Evolutionary conservation across 2,329 filamentous ascomycete genomes (phyloP), one percentile per base, ranked within the genome.

Genomic region (Aspergillaceae sp.): DNA sequence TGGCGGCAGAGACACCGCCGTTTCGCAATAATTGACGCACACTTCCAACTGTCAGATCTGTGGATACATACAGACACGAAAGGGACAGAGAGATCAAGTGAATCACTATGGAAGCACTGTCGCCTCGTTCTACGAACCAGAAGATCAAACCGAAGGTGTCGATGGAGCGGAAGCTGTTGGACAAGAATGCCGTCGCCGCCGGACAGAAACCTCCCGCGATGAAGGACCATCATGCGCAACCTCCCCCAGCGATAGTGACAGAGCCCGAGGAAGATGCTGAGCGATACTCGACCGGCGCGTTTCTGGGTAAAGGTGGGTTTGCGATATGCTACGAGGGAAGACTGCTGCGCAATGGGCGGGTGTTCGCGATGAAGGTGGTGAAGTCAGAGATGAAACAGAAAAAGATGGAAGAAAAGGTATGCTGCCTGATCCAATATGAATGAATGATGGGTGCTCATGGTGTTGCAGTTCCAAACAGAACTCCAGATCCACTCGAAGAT

Each of bases 401-500:
- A 49, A 75, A 75, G 53, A 74, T 75, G 71, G 68, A 70, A 46
- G 73, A 75, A 48, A 75, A 75, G 65, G 71, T 73, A 62, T 45
- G 44, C 30, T 6, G 41, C 7, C 10, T 7, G 29, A n/a, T 29
- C 19, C 19, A 26, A 30, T 29, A 27, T 36, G 10, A 26, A 27
- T 11, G 30, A 11, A 36, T 26, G 40, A 26, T 28, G n/a, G 6
- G 29, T 46, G 37, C 48, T 54, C 44, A 53, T 46, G 34, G 45
- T 6, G 51, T 36, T 7, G 44, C 53, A 84, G 80, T 85, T 85
- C 64, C 78, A 82, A 46, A 83, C 81, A 2, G 92, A 98, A 67
- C 79, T 98, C 5, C 91, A 97, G 68, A 96, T 98, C 50, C 92
- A 98, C 70, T 96, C 92, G 38, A 98, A 97, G 65, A 91, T 98